Percentiles rank a stretch among this genome's conserved stretches.
Conservation (phyloP, 768 basidiomycete species). For the Galerina sulciceps region DNA sequence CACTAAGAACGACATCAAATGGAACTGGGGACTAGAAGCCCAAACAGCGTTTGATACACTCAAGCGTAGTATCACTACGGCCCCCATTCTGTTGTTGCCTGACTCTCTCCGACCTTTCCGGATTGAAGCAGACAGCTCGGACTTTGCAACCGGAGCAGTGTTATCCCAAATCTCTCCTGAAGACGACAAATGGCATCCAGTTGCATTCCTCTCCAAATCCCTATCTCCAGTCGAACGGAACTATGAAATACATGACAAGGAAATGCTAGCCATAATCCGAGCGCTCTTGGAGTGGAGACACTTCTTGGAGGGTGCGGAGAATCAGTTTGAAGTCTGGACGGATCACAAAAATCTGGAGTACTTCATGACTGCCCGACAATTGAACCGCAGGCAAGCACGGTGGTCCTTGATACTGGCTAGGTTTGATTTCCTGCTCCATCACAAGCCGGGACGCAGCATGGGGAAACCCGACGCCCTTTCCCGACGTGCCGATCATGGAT, state of each 20-base stretch:
- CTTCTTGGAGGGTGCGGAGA: constrained; percentile 21
- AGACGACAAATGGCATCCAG: too few species aligned
- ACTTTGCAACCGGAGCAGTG: constrained; percentile 45
- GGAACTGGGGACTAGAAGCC: background rate
- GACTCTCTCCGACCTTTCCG: constrained; percentile 12
- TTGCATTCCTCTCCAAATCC: too few species aligned
- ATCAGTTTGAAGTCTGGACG: constrained; percentile 14
- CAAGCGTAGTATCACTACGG: background rate
- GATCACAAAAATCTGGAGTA: constrained; percentile 30
- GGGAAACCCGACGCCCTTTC: constrained; percentile 28
- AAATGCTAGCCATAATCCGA: constrained; percentile 46
- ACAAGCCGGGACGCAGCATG: constrained; percentile 28
- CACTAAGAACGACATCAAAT: background rate
- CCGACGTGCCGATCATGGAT: constrained; percentile 21
- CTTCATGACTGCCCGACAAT: constrained; percentile 37
- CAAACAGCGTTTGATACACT: background rate
- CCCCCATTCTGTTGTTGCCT: constrained; percentile 23
- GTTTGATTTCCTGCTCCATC: constrained; percentile 32
- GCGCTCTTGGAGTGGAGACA: constrained; percentile 35
- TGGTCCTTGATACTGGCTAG: constrained; percentile 40
- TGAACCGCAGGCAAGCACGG: constrained; percentile 42
- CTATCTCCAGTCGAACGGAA: too few species aligned
- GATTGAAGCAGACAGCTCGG: constrained; percentile 36
- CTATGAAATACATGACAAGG: constrained; percentile 49
- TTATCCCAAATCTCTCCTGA: too few species aligned